Conservation (phyloP, 176 grass and related monocot genomes). For the Rhynchospora pubera region DNA sequence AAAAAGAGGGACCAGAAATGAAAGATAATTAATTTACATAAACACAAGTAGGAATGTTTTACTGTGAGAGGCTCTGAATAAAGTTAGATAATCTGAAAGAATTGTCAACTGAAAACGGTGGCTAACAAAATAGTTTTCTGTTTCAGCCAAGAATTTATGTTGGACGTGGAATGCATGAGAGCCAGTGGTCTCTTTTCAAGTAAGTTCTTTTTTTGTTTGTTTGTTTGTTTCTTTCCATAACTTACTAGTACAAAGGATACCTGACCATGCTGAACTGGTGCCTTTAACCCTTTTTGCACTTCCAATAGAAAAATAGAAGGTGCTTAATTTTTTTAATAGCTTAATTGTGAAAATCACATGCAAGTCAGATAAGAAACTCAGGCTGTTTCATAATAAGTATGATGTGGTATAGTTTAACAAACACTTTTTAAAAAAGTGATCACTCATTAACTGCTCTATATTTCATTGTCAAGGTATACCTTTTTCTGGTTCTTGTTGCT, state of each 20-base stretch:
- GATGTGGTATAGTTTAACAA: too few species aligned
- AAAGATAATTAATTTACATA: constrained; percentile 5
- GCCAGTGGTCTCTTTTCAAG: constrained; percentile 77
- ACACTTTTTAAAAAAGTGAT: not conserved
- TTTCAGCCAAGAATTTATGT: constrained; percentile 91
- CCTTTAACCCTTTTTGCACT: not conserved
- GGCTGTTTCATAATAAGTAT: too few species aligned
- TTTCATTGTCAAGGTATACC: constrained; percentile 64
- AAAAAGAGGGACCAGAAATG: not conserved
- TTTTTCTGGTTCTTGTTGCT: constrained; percentile 80
- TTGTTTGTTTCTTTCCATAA: too few species aligned
- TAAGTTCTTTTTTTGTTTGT: constrained; percentile 38
- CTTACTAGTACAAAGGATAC: too few species aligned
- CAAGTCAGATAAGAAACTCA: too few species aligned
- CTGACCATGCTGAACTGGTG: not conserved
- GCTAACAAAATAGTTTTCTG: not conserved
- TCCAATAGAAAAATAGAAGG: not conserved
- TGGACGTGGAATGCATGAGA: constrained; percentile 99
- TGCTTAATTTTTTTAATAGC: not conserved
- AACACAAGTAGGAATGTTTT: not conserved
- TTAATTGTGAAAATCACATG: too few species aligned
- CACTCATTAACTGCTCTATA: not conserved
- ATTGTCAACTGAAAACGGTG: constrained; percentile 7
- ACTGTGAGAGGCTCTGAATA: constrained; percentile 6
- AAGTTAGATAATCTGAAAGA: not conserved